These are phyloP conservation scores for Serendipita sp. DNA, from an alignment of 768 basidiomycete genomes.

Conservation along the genomic window DNA sequence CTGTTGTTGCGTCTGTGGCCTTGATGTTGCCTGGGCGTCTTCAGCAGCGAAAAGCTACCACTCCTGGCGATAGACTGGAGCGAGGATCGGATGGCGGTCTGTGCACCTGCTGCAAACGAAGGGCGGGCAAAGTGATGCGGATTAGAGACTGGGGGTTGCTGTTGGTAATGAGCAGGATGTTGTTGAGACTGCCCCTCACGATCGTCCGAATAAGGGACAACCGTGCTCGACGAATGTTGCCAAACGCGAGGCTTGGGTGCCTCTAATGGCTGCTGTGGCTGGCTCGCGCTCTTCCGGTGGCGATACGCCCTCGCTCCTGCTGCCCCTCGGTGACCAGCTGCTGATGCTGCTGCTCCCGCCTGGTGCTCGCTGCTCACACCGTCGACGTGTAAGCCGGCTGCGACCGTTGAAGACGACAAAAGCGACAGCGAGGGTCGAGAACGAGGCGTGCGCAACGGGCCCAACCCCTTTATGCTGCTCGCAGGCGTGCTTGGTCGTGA, in stretches of 20 bases:
- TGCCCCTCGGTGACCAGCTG: too few species aligned
- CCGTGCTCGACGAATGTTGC: neutral
- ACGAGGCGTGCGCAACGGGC: neutral
- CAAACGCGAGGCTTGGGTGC: neutral
- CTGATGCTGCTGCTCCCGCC: too few species aligned
- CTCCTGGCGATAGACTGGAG: neutral
- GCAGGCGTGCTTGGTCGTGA: neutral
- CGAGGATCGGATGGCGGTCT: neutral
- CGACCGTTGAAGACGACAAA: neutral
- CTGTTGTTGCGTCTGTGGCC: neutral
- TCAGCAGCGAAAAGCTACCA: neutral
- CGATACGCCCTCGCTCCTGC: too few species aligned
- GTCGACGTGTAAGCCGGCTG: too few species aligned
- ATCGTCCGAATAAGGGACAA: neutral
- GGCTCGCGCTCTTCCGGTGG: too few species aligned
- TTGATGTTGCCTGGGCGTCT: neutral
- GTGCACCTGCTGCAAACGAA: neutral
- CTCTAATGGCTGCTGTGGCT: too few species aligned
- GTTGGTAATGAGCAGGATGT: too few species aligned
- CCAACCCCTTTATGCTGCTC: neutral
- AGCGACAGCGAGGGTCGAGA: neutral
- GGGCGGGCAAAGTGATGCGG: too few species aligned
- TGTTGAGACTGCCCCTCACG: too few species aligned
- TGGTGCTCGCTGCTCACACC: too few species aligned
- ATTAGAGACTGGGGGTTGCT: too few species aligned